Evolutionary conservation across 31 red algal species (phyloP), one percentile per base, ranked within the genome.

Genomic region (Endocladia muricata): DNA sequence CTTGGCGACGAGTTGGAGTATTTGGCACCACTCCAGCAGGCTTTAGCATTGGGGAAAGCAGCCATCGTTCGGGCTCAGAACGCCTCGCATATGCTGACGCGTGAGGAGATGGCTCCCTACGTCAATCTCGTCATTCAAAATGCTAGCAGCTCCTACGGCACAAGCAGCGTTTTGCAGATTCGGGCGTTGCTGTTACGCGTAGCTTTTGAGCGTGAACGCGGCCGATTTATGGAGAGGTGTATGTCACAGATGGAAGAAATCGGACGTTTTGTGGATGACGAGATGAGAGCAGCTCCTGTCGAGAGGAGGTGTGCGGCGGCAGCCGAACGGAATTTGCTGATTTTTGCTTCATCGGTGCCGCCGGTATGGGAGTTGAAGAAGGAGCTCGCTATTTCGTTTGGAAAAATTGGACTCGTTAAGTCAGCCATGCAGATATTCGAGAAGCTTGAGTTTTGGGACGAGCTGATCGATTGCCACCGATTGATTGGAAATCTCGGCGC

Each of bases 401-500:
- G 95, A 33, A 86, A 79, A 36, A 83, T 98, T 49, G 95, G 95
- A 6, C 57, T 98, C 55, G 95, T 98, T 7, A 94, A 91, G 58
- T 89, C 87, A 13, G 90, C 95, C 1, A 91, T 94, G 82, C 86
- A 88, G 54, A 90, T 98, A 22, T 94, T 94, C 74, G 79, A 91
- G 54, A 62, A 77, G 59, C 70, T 94, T 30, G 87, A 94, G 41
- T 83, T 79, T 41, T 94, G 92, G 87, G 95, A 98, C 43, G 91
- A 98, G 68, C 79, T 94, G 8, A 77, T 98, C 19, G 95, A 98
- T 49, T 98, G 95, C 60, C 88, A 94, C 76, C 84, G 91, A 19
- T 77, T 98, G n/a, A 91, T 94, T 43, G 95, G 95, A 23, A 88
- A 98, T 61, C 21, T 87, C 35, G 77, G 80, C 22, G 58, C 61